phyloP scores from a whole-genome alignment of 768 basidiomycete species.

The Suillus americanus region DNA sequence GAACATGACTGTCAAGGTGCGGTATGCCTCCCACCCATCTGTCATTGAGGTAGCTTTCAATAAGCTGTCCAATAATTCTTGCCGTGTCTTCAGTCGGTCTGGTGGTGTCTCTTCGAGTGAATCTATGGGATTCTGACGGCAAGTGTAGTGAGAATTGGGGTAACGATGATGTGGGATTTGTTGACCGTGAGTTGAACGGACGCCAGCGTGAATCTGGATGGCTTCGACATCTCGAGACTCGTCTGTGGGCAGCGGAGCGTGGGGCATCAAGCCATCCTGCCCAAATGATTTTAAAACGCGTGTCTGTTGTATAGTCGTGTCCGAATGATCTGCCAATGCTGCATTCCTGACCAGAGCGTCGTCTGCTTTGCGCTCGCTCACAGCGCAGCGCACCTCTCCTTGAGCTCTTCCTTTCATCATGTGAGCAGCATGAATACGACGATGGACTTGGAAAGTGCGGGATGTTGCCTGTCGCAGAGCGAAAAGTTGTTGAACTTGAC shows the following conservation, averaged over 20 bases:
- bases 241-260: background rate
- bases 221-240: conserved; percentile 4
- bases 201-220: conserved; percentile 9
- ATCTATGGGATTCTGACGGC: background rate
- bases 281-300: background rate
- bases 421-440: conserved; percentile 8
- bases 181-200: conserved; percentile 7
- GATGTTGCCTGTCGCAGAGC: conserved; percentile 10
- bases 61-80: conserved; percentile 31
- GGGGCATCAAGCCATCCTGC: background rate
- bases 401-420: background rate
- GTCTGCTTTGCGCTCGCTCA: background rate
- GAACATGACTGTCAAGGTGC: conserved; percentile 25
- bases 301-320: background rate
- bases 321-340: background rate
- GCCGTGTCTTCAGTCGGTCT: conserved; percentile 21
- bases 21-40: conserved; percentile 47
- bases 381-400: conserved; percentile 4
- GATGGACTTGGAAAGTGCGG: conserved; percentile 4
- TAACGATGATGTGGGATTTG: conserved; percentile 9
- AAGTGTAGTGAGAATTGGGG: background rate
- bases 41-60: conserved; percentile 30
- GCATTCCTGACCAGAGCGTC: background rate
- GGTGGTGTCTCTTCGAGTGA: background rate
- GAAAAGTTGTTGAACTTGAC: conserved; percentile 15